Base-by-base conservation (phyloP, 148 eudicot species). In the Cornus florida region DNA sequence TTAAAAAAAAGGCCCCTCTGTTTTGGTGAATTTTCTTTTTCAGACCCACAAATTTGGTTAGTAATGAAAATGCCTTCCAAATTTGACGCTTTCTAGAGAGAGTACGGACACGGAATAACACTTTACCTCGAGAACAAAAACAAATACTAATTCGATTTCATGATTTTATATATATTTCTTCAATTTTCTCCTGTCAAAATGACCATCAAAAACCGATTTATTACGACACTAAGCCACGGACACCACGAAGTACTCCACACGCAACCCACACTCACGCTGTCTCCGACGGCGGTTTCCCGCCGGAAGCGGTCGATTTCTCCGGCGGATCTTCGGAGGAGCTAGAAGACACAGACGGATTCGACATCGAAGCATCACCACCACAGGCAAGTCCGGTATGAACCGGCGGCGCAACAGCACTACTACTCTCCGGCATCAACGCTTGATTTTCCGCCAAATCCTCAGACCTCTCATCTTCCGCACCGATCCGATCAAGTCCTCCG, bases 321-420 rank as follows among this genome's bases (percentile, higher is more conserved):
- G 78, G 72, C 75, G 8, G 84, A 85, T 94, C 94, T 35, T 92
- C 98, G 6, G 94, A 88, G 10, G 96, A 91, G 84, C 92, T 89
- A 4, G 98, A 90, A 0, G 92, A 91, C 0, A 76, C 82, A 20
- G 89, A 81, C 17, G 75, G 89, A 35, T 77, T 82, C 68, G 83
- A 70, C 0, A 78, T 70, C 68, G 80, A 57, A 48, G 83, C 35
- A 14, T 22, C 77, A 6, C 68, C 48, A 28, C 28, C 28, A 28
- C 28, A 28, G 28, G 10, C 76, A 22, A 41, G 60, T 1, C 75
- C 22, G 64, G 19, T 17, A 4, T 41, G 73, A 22, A 71, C 74
- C 57, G 50, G 33, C 10, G 75, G 22, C 53, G 3, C 32, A 46
- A 23, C 41, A 71, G 50, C 48, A 6, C 38, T n/a, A 57, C 60